Evolutionary conservation across 768 basidiomycete species (phyloP), one percentile per base, ranked within the genome.

Genomic region (Naganishia antarctica): DNA sequence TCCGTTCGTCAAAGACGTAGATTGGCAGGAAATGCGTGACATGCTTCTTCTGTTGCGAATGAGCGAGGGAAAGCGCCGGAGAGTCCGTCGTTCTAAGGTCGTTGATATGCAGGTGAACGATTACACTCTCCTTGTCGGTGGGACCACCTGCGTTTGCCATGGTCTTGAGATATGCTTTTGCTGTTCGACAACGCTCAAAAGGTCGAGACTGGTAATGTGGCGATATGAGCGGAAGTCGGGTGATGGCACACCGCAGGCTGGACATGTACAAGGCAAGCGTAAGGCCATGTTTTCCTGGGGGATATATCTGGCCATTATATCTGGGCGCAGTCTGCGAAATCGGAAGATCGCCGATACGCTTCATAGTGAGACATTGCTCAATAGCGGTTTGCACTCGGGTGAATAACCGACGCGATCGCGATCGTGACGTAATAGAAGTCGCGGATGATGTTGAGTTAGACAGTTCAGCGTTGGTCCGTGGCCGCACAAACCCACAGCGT

Each of bases 1-100:
- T 73, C 8, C 78, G 73, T 34, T 79, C 76, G 60, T 80, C 78
- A 45, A 80, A 79, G 23, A 81, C 78, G 68, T 76, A 80, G 47
- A 81, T 51, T 0, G 81, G 81, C 3, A 81, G 69, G 66, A 80
- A 76, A 59, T 80, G 76, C 16, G 77, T 78, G 41, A 77, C 67
- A 26, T 70, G 66, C 21, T 69, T 67, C 16, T 68, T 45, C n/a
- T 66, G 25, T 53, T 65, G 65, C 12, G 70, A 70, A 51, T 76
- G 73, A 0, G 73, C 64, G 16, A 70, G 48, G 28, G 70, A 61
- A 7, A 76, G 68, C 1, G 70, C 72, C 3, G 72, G 75, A 4
- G 70, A 71, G 43, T 76, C 75, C 59, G 73, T 72, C 3, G 70
- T 46, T 21, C 75, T 64, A 0, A 76, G 65, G 62, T 76, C 75